Conservation (phyloP, 2,329 filamentous ascomycete genomes). For the Cladophialophora bantiana region DNA sequence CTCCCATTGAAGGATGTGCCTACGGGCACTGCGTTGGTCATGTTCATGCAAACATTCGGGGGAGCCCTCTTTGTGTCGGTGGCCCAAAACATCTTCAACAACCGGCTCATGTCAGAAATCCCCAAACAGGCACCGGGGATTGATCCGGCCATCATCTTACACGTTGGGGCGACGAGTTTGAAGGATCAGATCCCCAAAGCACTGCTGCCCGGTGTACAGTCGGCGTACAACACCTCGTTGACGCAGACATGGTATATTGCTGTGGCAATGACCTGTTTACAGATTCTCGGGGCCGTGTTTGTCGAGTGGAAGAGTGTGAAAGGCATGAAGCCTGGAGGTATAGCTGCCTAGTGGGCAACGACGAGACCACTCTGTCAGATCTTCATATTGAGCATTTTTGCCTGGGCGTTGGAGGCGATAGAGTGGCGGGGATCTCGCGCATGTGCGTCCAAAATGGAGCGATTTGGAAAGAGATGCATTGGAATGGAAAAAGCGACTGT, state of each 20-base stretch:
- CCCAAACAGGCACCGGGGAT: constrained; percentile 43
- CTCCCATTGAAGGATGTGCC: constrained; percentile 48
- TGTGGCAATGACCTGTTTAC: constrained; percentile 48
- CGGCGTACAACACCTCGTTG: constrained; percentile 49
- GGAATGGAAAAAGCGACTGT: neutral
- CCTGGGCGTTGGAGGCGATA: constrained; percentile 1
- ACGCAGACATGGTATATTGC: constrained; percentile 50
- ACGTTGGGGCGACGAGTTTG: constrained; percentile 50
- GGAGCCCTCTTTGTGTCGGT: constrained; percentile 60
- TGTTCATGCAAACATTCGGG: constrained; percentile 52
- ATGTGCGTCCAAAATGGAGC: neutral
- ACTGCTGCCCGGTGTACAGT: constrained; percentile 43
- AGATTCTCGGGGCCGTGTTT: constrained; percentile 45
- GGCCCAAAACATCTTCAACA: constrained; percentile 61
- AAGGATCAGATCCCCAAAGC: constrained; percentile 42
- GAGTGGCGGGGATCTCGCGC: neutral
- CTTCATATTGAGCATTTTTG: constrained; percentile 4
- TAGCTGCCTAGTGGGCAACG: constrained; percentile 31
- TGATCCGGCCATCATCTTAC: constrained; percentile 43
- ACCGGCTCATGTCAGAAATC: constrained; percentile 56
- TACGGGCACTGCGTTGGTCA: constrained; percentile 50
- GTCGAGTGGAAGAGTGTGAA: constrained; percentile 53
- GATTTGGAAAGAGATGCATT: neutral
- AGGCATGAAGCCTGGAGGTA: constrained; percentile 39
- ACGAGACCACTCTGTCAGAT: neutral